phyloP scores from a whole-genome alignment of 169 alveolate genomes.

The Cryptosporidium parvum region DNA sequence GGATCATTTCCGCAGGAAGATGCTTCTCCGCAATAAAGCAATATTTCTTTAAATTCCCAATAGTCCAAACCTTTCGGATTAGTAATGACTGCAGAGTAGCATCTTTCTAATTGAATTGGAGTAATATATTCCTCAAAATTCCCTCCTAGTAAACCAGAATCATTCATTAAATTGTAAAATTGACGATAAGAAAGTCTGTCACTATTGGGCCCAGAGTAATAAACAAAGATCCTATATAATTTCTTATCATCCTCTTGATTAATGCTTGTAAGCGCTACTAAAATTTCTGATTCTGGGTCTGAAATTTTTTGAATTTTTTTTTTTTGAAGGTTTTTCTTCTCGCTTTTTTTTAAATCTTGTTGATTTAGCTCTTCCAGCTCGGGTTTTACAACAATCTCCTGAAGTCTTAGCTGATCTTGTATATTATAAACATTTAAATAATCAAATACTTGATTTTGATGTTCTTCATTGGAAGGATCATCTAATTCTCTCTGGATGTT shows the following conservation, averaged over 20 bases:
- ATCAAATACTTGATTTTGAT: constrained; percentile 24
- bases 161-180: constrained; percentile 67
- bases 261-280: constrained; percentile 39
- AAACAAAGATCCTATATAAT: constrained; percentile 55
- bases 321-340: constrained; percentile 14
- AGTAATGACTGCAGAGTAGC: constrained; percentile 59
- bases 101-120: constrained; percentile 60
- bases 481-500: background rate
- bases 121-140: constrained; percentile 61
- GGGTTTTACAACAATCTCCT: constrained; percentile 2
- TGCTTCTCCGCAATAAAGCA: constrained; percentile 68
- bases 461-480: background rate
- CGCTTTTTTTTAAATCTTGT: background rate
- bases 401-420: background rate
- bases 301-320: background rate
- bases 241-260: constrained; percentile 60
- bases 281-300: constrained; percentile 33
- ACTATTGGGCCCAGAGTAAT: constrained; percentile 60
- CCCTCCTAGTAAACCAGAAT: constrained; percentile 72
- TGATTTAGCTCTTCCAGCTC: background rate
- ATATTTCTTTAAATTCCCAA: constrained; percentile 74
- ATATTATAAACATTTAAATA: background rate
- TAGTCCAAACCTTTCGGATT: constrained; percentile 68
- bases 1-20: constrained; percentile 53
- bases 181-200: constrained; percentile 68